These are phyloP conservation scores for Ustilago nuda DNA, from an alignment of 1,284 basidiomycete species.

Conservation along the genomic window DNA sequence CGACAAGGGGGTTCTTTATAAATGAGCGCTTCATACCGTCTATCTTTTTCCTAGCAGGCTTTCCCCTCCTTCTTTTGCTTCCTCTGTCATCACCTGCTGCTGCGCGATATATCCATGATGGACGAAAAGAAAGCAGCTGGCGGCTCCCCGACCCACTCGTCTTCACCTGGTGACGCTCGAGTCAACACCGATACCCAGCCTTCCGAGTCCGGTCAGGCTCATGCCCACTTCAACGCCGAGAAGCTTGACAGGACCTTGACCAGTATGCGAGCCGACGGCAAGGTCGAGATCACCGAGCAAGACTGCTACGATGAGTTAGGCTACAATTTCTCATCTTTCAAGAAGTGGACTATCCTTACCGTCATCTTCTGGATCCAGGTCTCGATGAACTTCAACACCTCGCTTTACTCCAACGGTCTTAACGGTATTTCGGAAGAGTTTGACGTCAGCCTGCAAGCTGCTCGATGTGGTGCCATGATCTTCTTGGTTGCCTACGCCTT, in stretches of 20 bases:
- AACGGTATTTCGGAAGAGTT: slow-evolving; percentile 64
- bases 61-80: neutral
- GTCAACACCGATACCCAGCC: slow-evolving; percentile 17
- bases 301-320: slow-evolving; percentile 53
- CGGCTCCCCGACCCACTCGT: slow-evolving; percentile 18
- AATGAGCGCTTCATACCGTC: neutral
- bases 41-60: neutral
- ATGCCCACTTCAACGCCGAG: slow-evolving; percentile 43
- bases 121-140: slow-evolving; percentile 21
- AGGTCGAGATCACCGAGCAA: slow-evolving; percentile 49
- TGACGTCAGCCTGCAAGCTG: slow-evolving; percentile 68
- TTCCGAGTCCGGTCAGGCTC: slow-evolving; percentile 21
- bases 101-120: slow-evolving; percentile 8
- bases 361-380: slow-evolving; percentile 70
- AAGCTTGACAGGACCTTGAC: slow-evolving; percentile 45
- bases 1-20: too few relatives aligned
- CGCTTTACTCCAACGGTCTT: slow-evolving; percentile 69
- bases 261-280: slow-evolving; percentile 43
- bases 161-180: slow-evolving; percentile 21
- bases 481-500: slow-evolving; percentile 70
- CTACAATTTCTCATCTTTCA: slow-evolving; percentile 62
- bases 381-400: slow-evolving; percentile 70
- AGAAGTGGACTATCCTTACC: slow-evolving; percentile 69
- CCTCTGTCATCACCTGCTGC: neutral
- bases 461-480: slow-evolving; percentile 66